Evolutionary conservation across 1,284 basidiomycete genomes (phyloP).

Genomic region (Coniophora puteana): DNA sequence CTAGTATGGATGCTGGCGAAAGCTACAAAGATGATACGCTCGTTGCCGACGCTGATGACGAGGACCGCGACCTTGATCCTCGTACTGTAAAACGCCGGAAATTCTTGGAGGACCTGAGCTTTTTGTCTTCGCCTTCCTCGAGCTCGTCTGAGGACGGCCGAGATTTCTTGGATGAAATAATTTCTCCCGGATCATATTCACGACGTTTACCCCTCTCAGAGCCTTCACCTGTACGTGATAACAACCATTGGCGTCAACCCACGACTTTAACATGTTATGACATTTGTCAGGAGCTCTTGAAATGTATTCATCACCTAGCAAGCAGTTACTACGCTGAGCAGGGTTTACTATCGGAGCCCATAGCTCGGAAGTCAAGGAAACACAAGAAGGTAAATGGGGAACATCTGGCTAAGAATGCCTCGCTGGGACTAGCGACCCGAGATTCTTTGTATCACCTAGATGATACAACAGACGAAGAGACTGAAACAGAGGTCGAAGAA

Average conservation of each 20-base stretch:
- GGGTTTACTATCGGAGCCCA: constrained; percentile 53
- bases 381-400: constrained; percentile 19
- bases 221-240: constrained; percentile 45
- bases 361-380: too few relatives aligned
- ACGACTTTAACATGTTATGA: constrained; percentile 1
- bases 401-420: constrained; percentile 13
- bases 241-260: too few relatives aligned
- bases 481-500: constrained; percentile 11
- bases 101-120: constrained; percentile 37
- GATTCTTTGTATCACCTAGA: constrained; percentile 10
- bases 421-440: constrained; percentile 7
- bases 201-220: constrained; percentile 17
- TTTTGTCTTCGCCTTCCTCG: constrained; percentile 21
- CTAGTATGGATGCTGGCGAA: constrained; percentile 11
- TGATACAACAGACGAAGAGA: constrained; percentile 19
- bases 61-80: constrained; percentile 10
- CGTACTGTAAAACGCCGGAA: constrained; percentile 35
- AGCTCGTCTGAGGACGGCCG: neutral
- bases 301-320: constrained; percentile 65
- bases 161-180: neutral
- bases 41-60: constrained; percentile 5
- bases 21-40: neutral
- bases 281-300: constrained; percentile 56
- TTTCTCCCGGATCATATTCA: neutral
- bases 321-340: constrained; percentile 57